Conservation (phyloP, 1,139 yeast species). For the Torulaspora pretoriensis region DNA sequence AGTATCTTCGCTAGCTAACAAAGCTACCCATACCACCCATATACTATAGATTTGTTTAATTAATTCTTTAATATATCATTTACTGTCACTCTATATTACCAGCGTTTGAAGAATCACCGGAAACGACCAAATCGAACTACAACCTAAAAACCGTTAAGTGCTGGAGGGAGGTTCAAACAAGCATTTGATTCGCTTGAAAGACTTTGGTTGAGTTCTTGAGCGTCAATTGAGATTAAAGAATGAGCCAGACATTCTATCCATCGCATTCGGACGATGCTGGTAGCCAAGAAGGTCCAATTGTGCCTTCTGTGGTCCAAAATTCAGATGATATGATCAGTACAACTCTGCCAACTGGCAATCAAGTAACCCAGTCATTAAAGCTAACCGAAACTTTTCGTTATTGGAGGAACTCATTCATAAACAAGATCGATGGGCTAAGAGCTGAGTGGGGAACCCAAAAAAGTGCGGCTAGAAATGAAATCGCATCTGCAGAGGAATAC, state of each 20-base stretch:
- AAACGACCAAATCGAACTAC: slow-evolving; percentile 1
- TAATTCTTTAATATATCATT: not conserved
- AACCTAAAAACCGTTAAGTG: not conserved
- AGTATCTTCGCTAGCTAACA: slow-evolving; percentile 36
- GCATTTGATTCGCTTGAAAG: not conserved
- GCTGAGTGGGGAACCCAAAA: slow-evolving; percentile 20
- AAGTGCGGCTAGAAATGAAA: slow-evolving; percentile 18
- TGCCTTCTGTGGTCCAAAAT: slow-evolving; percentile 18
- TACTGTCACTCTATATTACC: slow-evolving; percentile 1
- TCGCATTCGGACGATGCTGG: slow-evolving; percentile 8
- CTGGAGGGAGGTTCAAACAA: not conserved
- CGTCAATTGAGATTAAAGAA: not conserved
- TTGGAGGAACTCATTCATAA: slow-evolving; percentile 16
- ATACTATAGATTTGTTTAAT: not conserved
- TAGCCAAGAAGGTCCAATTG: slow-evolving; percentile 14
- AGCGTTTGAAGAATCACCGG: not conserved
- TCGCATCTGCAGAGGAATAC: slow-evolving; percentile 18
- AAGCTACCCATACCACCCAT: not conserved
- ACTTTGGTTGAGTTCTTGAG: not conserved
- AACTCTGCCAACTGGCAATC: slow-evolving; percentile 27
- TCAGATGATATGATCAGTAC: slow-evolving; percentile 14
- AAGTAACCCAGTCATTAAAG: slow-evolving; percentile 22
- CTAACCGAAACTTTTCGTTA: slow-evolving; percentile 20
- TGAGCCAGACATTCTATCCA: slow-evolving; percentile 19
- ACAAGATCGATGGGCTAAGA: slow-evolving; percentile 12